A percentile compares a stretch with the other conserved stretches of the same genome.
phyloP scores from a whole-genome alignment of 352 stramenopile genomes.

The Globisporangium irregulare region DNA sequence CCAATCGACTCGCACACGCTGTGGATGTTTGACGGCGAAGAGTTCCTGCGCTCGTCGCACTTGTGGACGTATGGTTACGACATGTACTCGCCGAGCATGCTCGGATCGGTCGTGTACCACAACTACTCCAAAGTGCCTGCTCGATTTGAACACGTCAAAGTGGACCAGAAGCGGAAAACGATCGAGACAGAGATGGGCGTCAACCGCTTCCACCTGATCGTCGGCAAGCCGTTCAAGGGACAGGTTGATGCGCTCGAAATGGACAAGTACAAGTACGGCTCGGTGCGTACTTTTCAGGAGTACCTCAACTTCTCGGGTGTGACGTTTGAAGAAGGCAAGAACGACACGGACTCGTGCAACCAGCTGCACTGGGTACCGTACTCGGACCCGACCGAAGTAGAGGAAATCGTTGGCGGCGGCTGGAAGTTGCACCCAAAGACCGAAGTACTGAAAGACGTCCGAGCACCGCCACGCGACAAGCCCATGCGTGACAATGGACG shows the following conservation, averaged over 20 bases:
- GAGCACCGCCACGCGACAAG: constrained; percentile 13
- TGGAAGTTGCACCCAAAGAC: constrained; percentile 42
- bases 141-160: constrained; percentile 54
- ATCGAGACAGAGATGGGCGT: constrained; percentile 48
- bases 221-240: constrained; percentile 58
- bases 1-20: constrained; percentile 76
- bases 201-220: constrained; percentile 57
- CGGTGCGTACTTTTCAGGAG: constrained; percentile 47
- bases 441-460: constrained; percentile 6
- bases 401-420: constrained; percentile 40
- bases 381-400: constrained; percentile 45
- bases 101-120: constrained; percentile 68
- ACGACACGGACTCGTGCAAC: constrained; percentile 56
- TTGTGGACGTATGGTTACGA: constrained; percentile 71
- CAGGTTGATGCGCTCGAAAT: constrained; percentile 58
- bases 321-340: constrained; percentile 41
- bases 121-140: constrained; percentile 73
- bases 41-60: constrained; percentile 60
- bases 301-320: constrained; percentile 65
- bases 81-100: constrained; percentile 58
- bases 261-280: constrained; percentile 55
- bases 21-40: constrained; percentile 76
- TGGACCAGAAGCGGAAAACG: constrained; percentile 38
- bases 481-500: constrained; percentile 16
- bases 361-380: constrained; percentile 77